Evolutionary conservation across 352 stramenopile species (phyloP).

Genomic region (Elongisporangium undulatum): DNA sequence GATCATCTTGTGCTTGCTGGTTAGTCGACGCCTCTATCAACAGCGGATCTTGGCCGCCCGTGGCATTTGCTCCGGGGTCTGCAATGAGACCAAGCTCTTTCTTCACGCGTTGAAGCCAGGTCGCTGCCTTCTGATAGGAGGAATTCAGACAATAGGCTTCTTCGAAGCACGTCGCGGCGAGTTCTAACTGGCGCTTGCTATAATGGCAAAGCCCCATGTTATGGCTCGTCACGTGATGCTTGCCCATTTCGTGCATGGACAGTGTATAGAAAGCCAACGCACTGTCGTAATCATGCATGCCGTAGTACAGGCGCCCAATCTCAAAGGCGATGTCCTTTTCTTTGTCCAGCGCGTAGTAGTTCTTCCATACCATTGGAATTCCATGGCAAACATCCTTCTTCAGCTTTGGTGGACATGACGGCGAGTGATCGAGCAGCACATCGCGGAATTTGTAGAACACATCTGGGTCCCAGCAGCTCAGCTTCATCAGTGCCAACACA

Average conservation of each 20-base stretch:
- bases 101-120: slow-evolving; percentile 76
- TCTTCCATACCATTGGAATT: slow-evolving; percentile 85
- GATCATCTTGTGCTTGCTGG: slow-evolving; percentile 13
- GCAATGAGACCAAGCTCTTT: slow-evolving; percentile 40
- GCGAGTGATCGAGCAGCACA: slow-evolving; percentile 85
- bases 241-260: slow-evolving; percentile 86
- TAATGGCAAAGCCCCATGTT: slow-evolving; percentile 96
- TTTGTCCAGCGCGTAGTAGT: slow-evolving; percentile 92
- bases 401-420: slow-evolving; percentile 50
- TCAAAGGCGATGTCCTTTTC: slow-evolving; percentile 93
- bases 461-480: slow-evolving; percentile 91
- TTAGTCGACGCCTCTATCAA: slow-evolving; percentile 4
- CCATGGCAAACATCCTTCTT: slow-evolving; percentile 82
- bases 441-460: slow-evolving; percentile 96
- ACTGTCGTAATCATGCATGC: slow-evolving; percentile 89
- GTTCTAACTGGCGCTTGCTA: slow-evolving; percentile 71
- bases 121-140: slow-evolving; percentile 75
- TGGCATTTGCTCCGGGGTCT: not conserved
- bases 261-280: slow-evolving; percentile 88
- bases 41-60: slow-evolving; percentile 5
- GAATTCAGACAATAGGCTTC: slow-evolving; percentile 62
- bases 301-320: slow-evolving; percentile 91
- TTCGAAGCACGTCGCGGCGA: slow-evolving; percentile 65
- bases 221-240: slow-evolving; percentile 94
- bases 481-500: slow-evolving; percentile 89